Evolutionary conservation across 345 rosid species (phyloP), one percentile per base, ranked within the genome.

Genomic region (Barbarea vulgaris): DNA sequence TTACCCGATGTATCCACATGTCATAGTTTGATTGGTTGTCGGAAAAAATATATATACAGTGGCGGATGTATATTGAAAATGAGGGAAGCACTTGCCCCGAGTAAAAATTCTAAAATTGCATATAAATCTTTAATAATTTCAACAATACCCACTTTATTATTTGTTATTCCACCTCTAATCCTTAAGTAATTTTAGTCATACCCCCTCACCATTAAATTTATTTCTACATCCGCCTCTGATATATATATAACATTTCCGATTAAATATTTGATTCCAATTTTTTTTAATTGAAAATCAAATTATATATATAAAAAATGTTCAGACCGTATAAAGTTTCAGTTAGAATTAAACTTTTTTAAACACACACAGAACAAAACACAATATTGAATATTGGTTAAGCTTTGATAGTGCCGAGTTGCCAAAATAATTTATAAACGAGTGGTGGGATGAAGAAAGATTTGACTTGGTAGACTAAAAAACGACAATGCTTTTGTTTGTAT

Each of bases 401-500:
- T 48, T 48, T 50, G 17, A 7, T 36, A 52, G 51, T 69, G 41
- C 27, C 52, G 7, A 25, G 53, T 56, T 56, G 44, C 44, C 31
- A 6, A 70, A 46, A 15, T 24, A 21, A 60, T 18, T 6, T 14
- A 44, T 17, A 42, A 21, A 15, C 9, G 6, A 34, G 37, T 22
- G 27, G 37, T 22, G 27, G n/a, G 59, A 11, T 24, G 46, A 63
- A 28, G 22, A 72, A 63, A 52, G 53, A 12, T 62, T 72, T 72
- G 62, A 72, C 76, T 51, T 62, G 62, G 27, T 51, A 14, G n/a
- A 25, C 21, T 37, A 3, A 11, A 44, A 33, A 72, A 51, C 22
- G 52, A 62, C 7, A 9, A 39, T 28, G 63, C 54, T 63, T 73
- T 63, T 73, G 46, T 63, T 73, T 39, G 62, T 63, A 39, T 52